Evolutionary conservation across 306 rosid genomes (phyloP), one percentile per base, ranked within the genome.

Genomic region (Arachis hypogaea): DNA sequence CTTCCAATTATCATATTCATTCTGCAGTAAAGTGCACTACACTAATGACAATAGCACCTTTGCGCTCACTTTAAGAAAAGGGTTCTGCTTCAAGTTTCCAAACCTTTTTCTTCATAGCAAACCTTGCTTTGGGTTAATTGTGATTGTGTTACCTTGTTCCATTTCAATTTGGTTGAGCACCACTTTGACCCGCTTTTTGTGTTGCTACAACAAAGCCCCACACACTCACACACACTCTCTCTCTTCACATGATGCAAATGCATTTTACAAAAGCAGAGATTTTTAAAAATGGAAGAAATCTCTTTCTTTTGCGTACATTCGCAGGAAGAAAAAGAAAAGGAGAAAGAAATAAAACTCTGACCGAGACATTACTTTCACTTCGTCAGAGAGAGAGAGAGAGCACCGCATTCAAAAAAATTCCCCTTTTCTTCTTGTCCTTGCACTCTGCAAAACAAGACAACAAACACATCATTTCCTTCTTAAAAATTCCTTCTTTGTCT

Each of bases 401-500:
- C 92, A 69, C 88, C 69, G 12, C 74, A 5, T 84, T 83, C 86
- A 78, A 86, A 80, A 78, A 80, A 68, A 85, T 68, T 75, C 87
- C 66, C 83, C 58, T 52, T 52, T 69, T 67, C 69, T 69, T 80
- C 59, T 73, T 22, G 6, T 46, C 79, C 73, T 80, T 61, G 38
- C 47, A 45, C 68, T 14, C 72, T 75, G 49, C 77, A 56, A 10
- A 28, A 64, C 81, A 69, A 55, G 69, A 22, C 57, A 64, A 61
- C 16, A 18, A 68, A n/a, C 36, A 46, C 63, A 5, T 14, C 64
- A 72, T 68, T 68, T 51, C 3, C 63, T 14, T 50, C 74, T 76
- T 75, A 51, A 63, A 84, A 84, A 82, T 84, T 2, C 88, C 18
- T 71, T 81, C 75, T 63, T 59, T 86, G 78, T 84, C 82, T 69